Evolutionary conservation across 495 filamentous ascomycete species (phyloP), one percentile per base, ranked within the genome.

Genomic region (Lepraria neglecta): DNA sequence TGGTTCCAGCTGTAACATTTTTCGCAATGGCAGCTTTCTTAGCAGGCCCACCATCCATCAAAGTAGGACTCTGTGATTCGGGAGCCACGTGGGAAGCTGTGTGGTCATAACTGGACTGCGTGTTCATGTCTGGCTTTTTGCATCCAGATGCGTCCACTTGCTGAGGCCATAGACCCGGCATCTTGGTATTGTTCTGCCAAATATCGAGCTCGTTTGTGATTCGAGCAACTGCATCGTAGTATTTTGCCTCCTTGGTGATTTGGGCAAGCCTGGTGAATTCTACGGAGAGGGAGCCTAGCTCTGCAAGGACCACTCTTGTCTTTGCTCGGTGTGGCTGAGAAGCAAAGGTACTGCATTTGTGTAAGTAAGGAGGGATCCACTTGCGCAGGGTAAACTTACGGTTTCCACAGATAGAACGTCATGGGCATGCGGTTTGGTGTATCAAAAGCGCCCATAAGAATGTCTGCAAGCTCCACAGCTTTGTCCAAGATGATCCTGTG

Each of bases 401-500:
- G 89, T 40, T 84, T 82, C 91, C 91, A 96, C 51, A 82, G 78
- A 73, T 95, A 97, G 72, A 86, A 92, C 3, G 94, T 83, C 21
- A 88, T 71, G 14, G 94, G 94, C 91, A 98, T 95, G 59, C 92
- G 84, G 69, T 98, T 98, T 0, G 94, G 92, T 9, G 94, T 97
- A 72, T 98, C 94, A 72, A 98, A 98, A 14, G 89, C 86, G 47
- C 89, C 85, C 76, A 95, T 95, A 54, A 98, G 69, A 33, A 98
- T 81, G 67, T 96, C 90, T 17, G 84, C 94, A 52, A 98, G 78
- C 73, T 96, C 89, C 38, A 88, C 78, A 10, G 94, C 91, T 72
- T 97, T 97, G 48, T 90, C 83, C 59, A 98, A 77, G 30, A 97
- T 77, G 27, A 85, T 76, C 31, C 73, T 69, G 62, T 94, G 84